Base-by-base conservation (phyloP, 148 eudicot genomes). In the Camellia sinensis region DNA sequence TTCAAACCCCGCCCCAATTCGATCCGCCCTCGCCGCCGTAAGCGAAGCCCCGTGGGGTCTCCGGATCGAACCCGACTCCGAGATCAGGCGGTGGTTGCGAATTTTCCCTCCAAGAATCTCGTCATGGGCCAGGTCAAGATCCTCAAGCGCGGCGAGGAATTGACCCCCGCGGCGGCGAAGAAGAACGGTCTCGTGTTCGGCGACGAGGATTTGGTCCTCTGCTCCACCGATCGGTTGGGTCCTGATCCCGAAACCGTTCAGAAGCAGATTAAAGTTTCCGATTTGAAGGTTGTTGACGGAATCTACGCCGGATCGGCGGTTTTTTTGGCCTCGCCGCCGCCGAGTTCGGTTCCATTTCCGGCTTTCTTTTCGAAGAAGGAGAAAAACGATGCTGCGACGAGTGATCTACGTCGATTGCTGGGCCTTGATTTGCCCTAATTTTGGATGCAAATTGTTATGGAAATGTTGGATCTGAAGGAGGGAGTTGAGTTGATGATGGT, bases 211-310 rank as follows among this genome's bases (percentile, higher is more conserved):
- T 60, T 83, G 21, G 84, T 75, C 11, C 13, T 89, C 73, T 81
- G 78, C 50, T 81, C 89, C 0, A 79, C 89, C 65, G 84, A 84
- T 48, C 88, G 86, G 57, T 63, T 91, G 70, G 92, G 89, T 41
- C 92, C 92, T 17, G 92, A 91, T 53, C 90, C 91, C 69, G 88
- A 84, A 50, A 86, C 74, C 75, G 84, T 87, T 1, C 71, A 63
- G 81, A 85, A 76, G 37, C 29, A 29, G 29, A 29, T 29, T 29
- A 29, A 29, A 29, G 29, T 29, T 29, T 29, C 29, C 29, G 83
- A 82, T 71, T 12, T 29, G 50, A 80, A 80, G 70, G 67, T 59
- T 12, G 53, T 61, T 29, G 78, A 75, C 46, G 78, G 67, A 8
- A 62, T 85, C 60, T 88, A 86, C 45, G 88, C 89, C 40, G 85